A percentile compares a stretch with the other conserved stretches of the same genome.
These are phyloP conservation scores for Pythium angustatum DNA, from an alignment of 352 stramenopile genomes.

Conservation along the genomic window DNA sequence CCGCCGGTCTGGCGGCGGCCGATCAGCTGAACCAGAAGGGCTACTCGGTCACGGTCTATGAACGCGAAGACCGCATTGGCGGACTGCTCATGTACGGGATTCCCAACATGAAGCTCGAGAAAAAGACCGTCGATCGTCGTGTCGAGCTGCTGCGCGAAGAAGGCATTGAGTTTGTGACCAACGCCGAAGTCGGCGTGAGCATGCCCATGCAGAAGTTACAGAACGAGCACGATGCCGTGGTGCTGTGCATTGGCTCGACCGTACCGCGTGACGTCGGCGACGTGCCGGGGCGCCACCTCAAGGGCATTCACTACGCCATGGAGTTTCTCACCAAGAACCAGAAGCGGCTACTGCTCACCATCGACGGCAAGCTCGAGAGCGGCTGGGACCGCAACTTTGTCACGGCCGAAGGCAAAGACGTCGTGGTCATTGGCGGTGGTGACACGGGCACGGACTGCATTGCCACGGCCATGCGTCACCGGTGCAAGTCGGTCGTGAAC, in stretches of 20 bases:
- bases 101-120: slow-evolving; percentile 99
- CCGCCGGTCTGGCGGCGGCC: slow-evolving; percentile 89
- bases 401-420: slow-evolving; percentile 96
- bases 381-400: slow-evolving; percentile 95
- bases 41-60: slow-evolving; percentile 97
- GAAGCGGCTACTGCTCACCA: slow-evolving; percentile 95
- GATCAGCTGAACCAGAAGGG: slow-evolving; percentile 98
- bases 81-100: slow-evolving; percentile 98
- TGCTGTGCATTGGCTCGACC: slow-evolving; percentile 94
- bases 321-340: slow-evolving; percentile 98
- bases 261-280: slow-evolving; percentile 92
- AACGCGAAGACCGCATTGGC: slow-evolving; percentile 95
- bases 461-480: slow-evolving; percentile 96
- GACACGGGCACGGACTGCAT: slow-evolving; percentile 98
- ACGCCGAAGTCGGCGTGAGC: slow-evolving; percentile 91
- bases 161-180: slow-evolving; percentile 97
- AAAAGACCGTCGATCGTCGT: slow-evolving; percentile 95
- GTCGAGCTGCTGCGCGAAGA: slow-evolving; percentile 95
- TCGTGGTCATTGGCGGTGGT: slow-evolving; percentile 97
- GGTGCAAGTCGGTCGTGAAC: slow-evolving; percentile 96
- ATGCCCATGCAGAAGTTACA: slow-evolving; percentile 78
- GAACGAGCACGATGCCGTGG: slow-evolving; percentile 88
- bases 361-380: slow-evolving; percentile 95
- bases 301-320: slow-evolving; percentile 97
- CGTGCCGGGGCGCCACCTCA: slow-evolving; percentile 87